Conservation (phyloP, 2,329 filamentous ascomycete genomes). For the Pseudofabraea citricarpa region DNA sequence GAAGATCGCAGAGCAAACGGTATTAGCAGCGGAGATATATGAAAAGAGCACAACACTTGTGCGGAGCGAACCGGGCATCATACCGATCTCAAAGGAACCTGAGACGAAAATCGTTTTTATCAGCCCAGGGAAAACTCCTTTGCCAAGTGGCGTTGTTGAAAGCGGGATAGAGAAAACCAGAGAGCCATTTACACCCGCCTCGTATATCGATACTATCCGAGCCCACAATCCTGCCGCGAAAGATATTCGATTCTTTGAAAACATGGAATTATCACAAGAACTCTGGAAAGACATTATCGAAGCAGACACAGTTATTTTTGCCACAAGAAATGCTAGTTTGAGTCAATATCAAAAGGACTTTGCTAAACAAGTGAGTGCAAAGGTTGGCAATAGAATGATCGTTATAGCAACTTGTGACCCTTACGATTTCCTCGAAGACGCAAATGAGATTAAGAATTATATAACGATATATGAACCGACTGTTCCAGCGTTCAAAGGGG, state of each 20-base stretch:
- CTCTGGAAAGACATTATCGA: conserved; percentile 27
- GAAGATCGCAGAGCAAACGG: conserved; percentile 14
- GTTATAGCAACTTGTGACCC: conserved; percentile 36
- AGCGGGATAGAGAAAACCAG: conserved; percentile 30
- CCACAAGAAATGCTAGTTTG: conserved; percentile 33
- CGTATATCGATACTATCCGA: conserved; percentile 30
- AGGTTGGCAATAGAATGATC: conserved; percentile 27
- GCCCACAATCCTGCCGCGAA: conserved; percentile 20
- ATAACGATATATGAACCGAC: conserved; percentile 40
- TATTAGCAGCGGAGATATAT: conserved; percentile 31
- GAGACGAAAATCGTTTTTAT: conserved; percentile 30
- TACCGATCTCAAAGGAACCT: conserved; percentile 26
- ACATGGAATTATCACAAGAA: conserved; percentile 24
- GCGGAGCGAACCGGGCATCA: conserved; percentile 22
- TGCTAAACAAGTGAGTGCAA: conserved; percentile 27
- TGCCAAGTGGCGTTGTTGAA: conserved; percentile 32
- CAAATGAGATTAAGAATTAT: conserved; percentile 31
- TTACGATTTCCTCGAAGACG: conserved; percentile 37
- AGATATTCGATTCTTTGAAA: conserved; percentile 30
- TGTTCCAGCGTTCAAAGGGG: conserved; percentile 34
- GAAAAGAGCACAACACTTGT: conserved; percentile 35
- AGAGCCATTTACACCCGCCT: conserved; percentile 26
- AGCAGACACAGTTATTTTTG: conserved; percentile 35
- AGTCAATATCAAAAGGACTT: conserved; percentile 31
- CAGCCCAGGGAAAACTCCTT: conserved; percentile 30